Conservation (phyloP, 2,329 filamentous ascomycete genomes). For the Trichoderma semiorbis region DNA sequence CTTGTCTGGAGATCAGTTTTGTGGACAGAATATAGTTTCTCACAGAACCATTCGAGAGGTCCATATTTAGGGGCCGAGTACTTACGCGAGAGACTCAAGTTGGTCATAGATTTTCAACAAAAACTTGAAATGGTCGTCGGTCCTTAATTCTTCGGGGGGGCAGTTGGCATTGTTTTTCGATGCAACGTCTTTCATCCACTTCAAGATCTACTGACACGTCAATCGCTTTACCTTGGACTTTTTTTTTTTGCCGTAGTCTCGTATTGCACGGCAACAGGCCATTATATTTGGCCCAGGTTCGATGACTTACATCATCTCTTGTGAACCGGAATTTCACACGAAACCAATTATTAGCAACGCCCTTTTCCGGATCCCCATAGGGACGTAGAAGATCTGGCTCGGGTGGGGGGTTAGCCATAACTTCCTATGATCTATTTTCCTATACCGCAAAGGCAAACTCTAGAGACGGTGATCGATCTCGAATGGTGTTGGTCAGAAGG, state of each 20-base stretch:
- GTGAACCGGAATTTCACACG: not conserved
- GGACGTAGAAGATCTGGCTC: not conserved
- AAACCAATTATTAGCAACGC: not conserved
- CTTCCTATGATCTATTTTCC: not conserved
- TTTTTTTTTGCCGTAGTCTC: not conserved
- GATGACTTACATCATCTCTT: not conserved
- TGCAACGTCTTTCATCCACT: not conserved
- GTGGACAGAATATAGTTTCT: not conserved
- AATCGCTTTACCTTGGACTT: not conserved
- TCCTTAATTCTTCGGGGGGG: not conserved
- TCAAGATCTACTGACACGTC: not conserved
- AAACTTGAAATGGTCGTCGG: not conserved
- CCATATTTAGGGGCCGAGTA: not conserved
- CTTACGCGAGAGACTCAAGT: not conserved
- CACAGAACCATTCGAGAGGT: not conserved
- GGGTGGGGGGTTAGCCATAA: not conserved
- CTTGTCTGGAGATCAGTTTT: not conserved
- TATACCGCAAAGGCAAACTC: not conserved
- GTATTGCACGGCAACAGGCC: not conserved
- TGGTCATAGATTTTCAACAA: not conserved
- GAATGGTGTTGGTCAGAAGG: not conserved
- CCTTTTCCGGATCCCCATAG: not conserved
- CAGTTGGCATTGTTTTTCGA: not conserved
- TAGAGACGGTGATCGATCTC: not conserved
- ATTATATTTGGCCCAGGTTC: not conserved